These are phyloP conservation scores for Apiospora pterosperma DNA, from an alignment of 2,329 filamentous ascomycete genomes.

Conservation along the genomic window DNA sequence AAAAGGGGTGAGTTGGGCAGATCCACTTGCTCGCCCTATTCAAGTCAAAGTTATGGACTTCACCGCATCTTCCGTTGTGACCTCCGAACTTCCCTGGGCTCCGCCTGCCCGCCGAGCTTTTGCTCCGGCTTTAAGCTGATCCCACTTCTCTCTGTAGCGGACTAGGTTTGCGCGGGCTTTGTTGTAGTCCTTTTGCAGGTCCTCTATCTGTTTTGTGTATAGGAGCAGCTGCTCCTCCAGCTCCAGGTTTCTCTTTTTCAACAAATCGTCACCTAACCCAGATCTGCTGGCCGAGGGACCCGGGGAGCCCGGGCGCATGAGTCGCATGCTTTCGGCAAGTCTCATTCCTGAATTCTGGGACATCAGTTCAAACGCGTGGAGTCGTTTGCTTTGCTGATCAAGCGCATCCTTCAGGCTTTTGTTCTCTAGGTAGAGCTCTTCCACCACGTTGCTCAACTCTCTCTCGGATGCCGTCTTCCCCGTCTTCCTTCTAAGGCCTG, in stretches of 20 bases:
- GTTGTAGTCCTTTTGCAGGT: conserved; percentile 59
- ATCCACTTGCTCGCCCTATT: not conserved
- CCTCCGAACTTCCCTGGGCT: conserved; percentile 10
- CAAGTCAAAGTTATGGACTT: conserved; percentile 8
- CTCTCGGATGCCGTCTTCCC: conserved; percentile 38
- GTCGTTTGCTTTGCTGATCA: conserved; percentile 78
- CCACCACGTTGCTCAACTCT: conserved; percentile 64
- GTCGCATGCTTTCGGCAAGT: conserved; percentile 76
- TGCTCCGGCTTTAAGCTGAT: conserved; percentile 57
- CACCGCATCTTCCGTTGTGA: conserved; percentile 2
- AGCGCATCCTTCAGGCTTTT: conserved; percentile 78
- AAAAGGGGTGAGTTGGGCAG: not conserved
- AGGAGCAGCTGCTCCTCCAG: conserved; percentile 64
- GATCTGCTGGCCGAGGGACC: conserved; percentile 24
- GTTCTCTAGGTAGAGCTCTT: conserved; percentile 89
- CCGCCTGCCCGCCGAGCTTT: conserved; percentile 44
- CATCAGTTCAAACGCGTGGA: conserved; percentile 92
- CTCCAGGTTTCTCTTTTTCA: conserved; percentile 54
- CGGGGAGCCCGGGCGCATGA: conserved; percentile 53
- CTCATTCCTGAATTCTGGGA: conserved; percentile 85
- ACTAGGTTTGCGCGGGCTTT: conserved; percentile 54
- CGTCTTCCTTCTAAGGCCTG: conserved; percentile 36
- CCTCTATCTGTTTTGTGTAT: conserved; percentile 58
- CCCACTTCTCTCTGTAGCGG: conserved; percentile 60
- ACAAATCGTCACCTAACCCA: conserved; percentile 40